A percentile compares a stretch with the other conserved stretches of the same genome.
phyloP scores from a whole-genome alignment of 2,329 filamentous ascomycete genomes.

The Pseudocercospora macadamiae region DNA sequence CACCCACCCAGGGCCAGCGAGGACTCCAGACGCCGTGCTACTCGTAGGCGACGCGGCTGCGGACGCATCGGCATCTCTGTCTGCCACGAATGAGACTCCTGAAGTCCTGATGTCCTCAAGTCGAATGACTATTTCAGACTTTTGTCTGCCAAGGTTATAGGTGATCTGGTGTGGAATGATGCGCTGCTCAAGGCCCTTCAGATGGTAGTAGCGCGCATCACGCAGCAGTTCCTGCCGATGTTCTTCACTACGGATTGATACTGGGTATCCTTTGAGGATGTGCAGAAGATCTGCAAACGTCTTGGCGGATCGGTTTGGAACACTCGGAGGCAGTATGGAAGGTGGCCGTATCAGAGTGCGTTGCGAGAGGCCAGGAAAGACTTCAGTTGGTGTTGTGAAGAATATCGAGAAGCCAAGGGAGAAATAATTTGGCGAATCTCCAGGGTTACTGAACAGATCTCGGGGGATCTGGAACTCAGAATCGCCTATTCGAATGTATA shows the following conservation, averaged over 20 bases:
- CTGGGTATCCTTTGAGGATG: conserved; percentile 78
- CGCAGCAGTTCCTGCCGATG: conserved; percentile 78
- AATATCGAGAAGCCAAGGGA: conserved; percentile 86
- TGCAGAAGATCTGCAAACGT: conserved; percentile 82
- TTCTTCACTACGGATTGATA: conserved; percentile 73
- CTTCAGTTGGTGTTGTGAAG: conserved; percentile 76
- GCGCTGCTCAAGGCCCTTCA: conserved; percentile 87
- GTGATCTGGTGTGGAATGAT: conserved; percentile 76
- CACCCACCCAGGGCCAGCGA: conserved; percentile 58
- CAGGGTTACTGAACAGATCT: conserved; percentile 80
- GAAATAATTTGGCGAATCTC: conserved; percentile 96
- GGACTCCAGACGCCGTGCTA: conserved; percentile 17
- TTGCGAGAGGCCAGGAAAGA: conserved; percentile 83
- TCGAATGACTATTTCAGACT: conserved; percentile 75
- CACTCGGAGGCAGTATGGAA: conserved; percentile 78
- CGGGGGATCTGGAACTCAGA: conserved; percentile 87
- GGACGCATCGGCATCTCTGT: conserved; percentile 41
- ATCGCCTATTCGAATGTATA: conserved; percentile 88
- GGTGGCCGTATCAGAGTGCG: conserved; percentile 81
- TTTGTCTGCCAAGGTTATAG: conserved; percentile 70
- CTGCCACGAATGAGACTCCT: conserved; percentile 68
- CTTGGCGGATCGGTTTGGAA: conserved; percentile 80
- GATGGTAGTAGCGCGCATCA: conserved; percentile 90
- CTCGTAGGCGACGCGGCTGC: conserved; percentile 17
- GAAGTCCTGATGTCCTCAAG: conserved; percentile 88